Evolutionary conservation across 148 eudicot genomes (phyloP), one percentile per base, ranked within the genome.

Genomic region (Cornus kousa): DNA sequence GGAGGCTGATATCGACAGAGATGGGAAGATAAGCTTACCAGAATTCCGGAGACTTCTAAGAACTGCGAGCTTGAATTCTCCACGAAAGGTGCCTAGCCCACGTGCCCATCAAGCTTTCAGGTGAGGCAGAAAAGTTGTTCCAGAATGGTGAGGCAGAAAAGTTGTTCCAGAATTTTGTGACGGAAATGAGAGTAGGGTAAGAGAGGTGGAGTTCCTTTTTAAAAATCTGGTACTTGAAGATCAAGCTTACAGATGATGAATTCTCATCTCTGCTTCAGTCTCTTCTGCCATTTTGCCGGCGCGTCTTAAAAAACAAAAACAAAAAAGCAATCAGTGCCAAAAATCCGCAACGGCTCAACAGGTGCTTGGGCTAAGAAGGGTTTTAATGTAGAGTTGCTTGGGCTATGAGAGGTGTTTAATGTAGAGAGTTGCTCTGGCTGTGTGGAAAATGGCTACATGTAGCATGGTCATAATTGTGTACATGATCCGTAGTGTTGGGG

Each of bases 1-100:
- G 76, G 99, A 93, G 84, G 97, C 99, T 10, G 99, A 95, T 77
- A 82, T 93, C 0, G 99, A 95, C 89, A 91, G 83, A 81, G 99
- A 95, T 22, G 99, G 99, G 62, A 93, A 76, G 81, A 95, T 95
- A 81, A 93, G 99, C 88, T 87, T 95, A 55, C 77, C 90, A 22
- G 99, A 95, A 78, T 95, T 95, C 80, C 89, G 97, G 33, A 90
- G 87, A 81, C 97, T 95, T 67, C 68, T 95, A 85, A 91, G 97
- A 87, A 93, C 97, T 28, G 97, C 99, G 20, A 95, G 97, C 88
- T 74, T 92, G 82, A 85, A 89, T 78, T 85, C 83, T 62, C 35
- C 96, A 39, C 84, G 88, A 79, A 85, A 70, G 0, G 73, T 85
- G 48, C 67, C 73, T 57, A 87, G 91, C 78, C 88, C 93, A 75